A percentile compares a stretch with the other conserved stretches of the same genome.
Evolutionary conservation across 352 stramenopile genomes (phyloP).

Genomic region (Stramenopiles sp.): DNA sequence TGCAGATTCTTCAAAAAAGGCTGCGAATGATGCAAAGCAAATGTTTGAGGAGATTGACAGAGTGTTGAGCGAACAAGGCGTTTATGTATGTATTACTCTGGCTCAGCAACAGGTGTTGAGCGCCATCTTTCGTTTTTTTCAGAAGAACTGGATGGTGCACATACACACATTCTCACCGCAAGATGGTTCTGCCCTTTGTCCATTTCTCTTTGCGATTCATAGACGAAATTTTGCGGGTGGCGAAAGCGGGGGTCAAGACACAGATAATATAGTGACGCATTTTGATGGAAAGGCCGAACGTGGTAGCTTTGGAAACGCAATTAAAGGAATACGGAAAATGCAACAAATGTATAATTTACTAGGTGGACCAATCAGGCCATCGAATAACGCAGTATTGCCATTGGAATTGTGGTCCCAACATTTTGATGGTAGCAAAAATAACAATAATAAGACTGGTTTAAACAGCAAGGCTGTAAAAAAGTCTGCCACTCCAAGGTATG

Average conservation of each 20-base stretch:
- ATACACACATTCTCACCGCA: slow-evolving; percentile 16
- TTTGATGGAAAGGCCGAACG: background rate
- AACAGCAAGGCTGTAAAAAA: background rate
- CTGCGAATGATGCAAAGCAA: slow-evolving; percentile 30
- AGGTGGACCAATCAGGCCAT: background rate
- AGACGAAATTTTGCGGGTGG: slow-evolving; percentile 12
- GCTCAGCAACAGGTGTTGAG: slow-evolving; percentile 39
- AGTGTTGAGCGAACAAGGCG: slow-evolving; percentile 35
- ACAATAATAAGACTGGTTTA: too few relatives aligned
- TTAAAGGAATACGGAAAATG: background rate
- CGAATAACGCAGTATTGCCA: background rate
- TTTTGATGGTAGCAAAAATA: too few relatives aligned
- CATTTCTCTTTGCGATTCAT: slow-evolving; percentile 19
- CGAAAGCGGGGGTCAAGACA: background rate
- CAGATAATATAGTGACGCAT: background rate
- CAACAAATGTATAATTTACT: background rate
- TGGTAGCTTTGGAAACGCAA: background rate
- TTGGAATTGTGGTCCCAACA: background rate
- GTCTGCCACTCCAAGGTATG: slow-evolving; percentile 32
- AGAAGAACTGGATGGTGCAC: slow-evolving; percentile 21
- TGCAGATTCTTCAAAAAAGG: slow-evolving; percentile 31
- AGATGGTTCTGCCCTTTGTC: slow-evolving; percentile 14
- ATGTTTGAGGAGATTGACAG: slow-evolving; percentile 45
- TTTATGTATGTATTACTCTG: slow-evolving; percentile 52
- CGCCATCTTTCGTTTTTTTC: slow-evolving; percentile 28